Percentiles rank a stretch among this genome's conserved stretches.
Evolutionary conservation across 768 basidiomycete species (phyloP).

Genomic region (Panaeolus cyanescens): DNA sequence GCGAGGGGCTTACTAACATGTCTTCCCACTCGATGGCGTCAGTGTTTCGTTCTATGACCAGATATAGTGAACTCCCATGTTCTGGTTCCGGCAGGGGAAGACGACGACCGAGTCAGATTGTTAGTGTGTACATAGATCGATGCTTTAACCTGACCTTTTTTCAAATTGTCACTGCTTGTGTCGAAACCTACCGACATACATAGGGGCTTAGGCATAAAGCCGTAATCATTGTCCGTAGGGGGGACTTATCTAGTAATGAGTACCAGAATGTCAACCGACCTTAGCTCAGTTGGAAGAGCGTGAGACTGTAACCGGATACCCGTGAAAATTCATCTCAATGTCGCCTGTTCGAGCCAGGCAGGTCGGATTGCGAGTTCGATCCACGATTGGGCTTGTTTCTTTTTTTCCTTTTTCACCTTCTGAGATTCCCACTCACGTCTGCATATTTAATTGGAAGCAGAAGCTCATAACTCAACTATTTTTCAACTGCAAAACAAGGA

Average conservation of each 20-base stretch:
- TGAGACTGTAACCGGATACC: slow-evolving; percentile 41
- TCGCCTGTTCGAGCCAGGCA: slow-evolving; percentile 68
- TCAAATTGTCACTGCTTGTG: too few relatives aligned
- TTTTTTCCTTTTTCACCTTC: not conserved
- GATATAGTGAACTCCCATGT: not conserved
- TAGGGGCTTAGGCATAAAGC: too few relatives aligned
- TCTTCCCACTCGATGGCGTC: slow-evolving; percentile 3
- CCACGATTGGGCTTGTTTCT: not conserved
- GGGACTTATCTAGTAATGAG: not conserved
- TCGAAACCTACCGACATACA: too few relatives aligned
- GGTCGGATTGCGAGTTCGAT: slow-evolving; percentile 36
- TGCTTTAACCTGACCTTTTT: too few relatives aligned
- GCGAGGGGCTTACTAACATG: not conserved
- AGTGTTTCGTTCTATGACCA: not conserved
- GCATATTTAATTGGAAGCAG: too few relatives aligned
- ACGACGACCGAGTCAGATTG: not conserved
- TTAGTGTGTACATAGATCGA: too few relatives aligned
- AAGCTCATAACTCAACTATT: too few relatives aligned
- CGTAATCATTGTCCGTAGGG: too few relatives aligned
- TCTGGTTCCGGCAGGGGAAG: not conserved
- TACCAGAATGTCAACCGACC: slow-evolving; percentile 24
- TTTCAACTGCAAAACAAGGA: too few relatives aligned
- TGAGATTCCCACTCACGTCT: too few relatives aligned
- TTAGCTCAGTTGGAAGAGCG: slow-evolving; percentile 56
- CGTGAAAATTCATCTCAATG: slow-evolving; percentile 16